Base-by-base conservation (phyloP, 345 rosid species). In the Dipteronia sinensis region DNA sequence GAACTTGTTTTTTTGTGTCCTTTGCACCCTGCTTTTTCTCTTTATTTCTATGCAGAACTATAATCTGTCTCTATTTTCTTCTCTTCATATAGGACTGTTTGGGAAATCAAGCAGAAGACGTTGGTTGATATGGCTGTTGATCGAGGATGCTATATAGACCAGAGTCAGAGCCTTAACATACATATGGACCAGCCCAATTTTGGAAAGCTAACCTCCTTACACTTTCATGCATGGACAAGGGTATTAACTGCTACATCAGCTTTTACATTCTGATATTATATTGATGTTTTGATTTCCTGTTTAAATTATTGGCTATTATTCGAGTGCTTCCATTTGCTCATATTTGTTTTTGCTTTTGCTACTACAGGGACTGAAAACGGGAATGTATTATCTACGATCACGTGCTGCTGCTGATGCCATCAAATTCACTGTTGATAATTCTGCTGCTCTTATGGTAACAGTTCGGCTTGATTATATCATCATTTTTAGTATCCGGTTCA, bases 371-470 rank as follows among this genome's bases (percentile, higher is more conserved):
- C 74, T 95, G 81, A 95, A 95, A 84, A 95, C 97, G 0, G 97
- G 98, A 58, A 95, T 95, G 99, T 95, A 95, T 58, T 94, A 93
- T 85, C 82, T 95, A 62, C 83, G 98, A 49, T 86, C 97, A 23
- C 94, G 97, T 9, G 99, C 97, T 61, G 99, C 99, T 31, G 97
- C 98, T 8, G 99, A 95, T 86, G 99, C 99, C n/a, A 95, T 95
- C 74, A 90, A 93, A 86, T 93, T 95, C 86, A 95, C 98, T 15
- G 99, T 95, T 4, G 99, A 95, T 64, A 90, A 97, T 73, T 78
- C 96, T 17, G 67, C 96, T 11, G 69, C 78, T 81, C 84, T 90
- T 8, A 85, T 89, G 75, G 99, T 95, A 88, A 83, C 40, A 11
- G 61, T 65, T 62, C 4, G 3, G 10, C 6, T 44, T 15, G 29